Conservation (phyloP, 2,329 filamentous ascomycete genomes). For the Fusarium tuaranense region DNA sequence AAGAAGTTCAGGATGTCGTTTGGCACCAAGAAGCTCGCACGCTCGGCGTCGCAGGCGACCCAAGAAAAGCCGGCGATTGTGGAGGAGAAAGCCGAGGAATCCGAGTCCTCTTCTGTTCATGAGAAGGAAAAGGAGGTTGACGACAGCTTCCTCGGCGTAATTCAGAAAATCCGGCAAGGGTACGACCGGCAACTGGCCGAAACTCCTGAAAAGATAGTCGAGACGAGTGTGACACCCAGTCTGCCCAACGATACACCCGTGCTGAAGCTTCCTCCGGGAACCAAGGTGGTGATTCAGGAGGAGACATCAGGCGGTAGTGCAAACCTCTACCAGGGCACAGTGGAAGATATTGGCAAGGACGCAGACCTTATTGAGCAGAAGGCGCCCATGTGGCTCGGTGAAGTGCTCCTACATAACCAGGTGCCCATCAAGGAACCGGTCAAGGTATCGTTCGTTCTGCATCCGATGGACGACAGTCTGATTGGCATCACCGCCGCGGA, state of each 20-base stretch:
- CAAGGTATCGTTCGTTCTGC: constrained; percentile 94
- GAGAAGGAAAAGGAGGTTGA: constrained; percentile 81
- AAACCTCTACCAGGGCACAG: constrained; percentile 91
- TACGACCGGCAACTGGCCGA: constrained; percentile 77
- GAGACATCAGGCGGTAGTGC: constrained; percentile 76
- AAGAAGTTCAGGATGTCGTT: constrained; percentile 91
- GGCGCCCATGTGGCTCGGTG: constrained; percentile 91
- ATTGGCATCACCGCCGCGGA: constrained; percentile 81
- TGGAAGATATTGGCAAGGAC: constrained; percentile 80
- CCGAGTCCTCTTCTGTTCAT: constrained; percentile 71
- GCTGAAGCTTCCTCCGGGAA: constrained; percentile 76
- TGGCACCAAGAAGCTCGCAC: constrained; percentile 84
- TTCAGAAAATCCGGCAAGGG: constrained; percentile 78
- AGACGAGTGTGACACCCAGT: constrained; percentile 76
- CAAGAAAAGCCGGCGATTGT: constrained; percentile 78
- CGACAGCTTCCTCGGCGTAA: constrained; percentile 77
- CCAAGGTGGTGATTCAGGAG: constrained; percentile 76
- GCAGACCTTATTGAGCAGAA: constrained; percentile 86
- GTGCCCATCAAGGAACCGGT: constrained; percentile 89
- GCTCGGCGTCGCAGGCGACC: constrained; percentile 69
- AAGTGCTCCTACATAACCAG: constrained; percentile 85
- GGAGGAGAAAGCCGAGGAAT: constrained; percentile 82
- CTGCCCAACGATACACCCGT: constrained; percentile 80
- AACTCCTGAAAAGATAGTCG: constrained; percentile 64
- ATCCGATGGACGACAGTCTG: constrained; percentile 77